Evolutionary conservation across 192 early-diverging fungal species (phyloP).

Genomic region (Umbelopsis isabellina): DNA sequence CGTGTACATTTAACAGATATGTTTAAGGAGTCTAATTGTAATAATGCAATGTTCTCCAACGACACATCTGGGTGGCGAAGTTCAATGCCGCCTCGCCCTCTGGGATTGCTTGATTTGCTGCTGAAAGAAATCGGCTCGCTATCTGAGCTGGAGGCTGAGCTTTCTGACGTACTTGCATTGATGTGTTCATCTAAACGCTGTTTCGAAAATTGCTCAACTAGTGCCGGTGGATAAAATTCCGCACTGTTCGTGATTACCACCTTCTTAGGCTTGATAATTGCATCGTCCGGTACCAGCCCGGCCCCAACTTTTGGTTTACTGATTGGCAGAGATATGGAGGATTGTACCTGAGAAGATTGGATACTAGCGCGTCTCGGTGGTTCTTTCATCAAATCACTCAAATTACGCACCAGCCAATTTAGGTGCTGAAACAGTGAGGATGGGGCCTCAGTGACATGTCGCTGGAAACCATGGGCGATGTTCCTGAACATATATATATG

Average conservation of each 20-base stretch:
- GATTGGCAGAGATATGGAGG: not conserved
- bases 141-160: constrained; percentile 4
- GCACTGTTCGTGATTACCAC: not conserved
- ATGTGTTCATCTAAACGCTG: not conserved
- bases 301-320: not conserved
- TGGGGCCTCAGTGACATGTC: not conserved
- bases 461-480: not conserved
- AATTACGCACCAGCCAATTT: constrained; percentile 17
- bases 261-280: not conserved
- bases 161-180: not conserved
- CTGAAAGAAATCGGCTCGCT: constrained; percentile 3
- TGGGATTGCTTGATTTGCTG: not conserved
- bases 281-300: not conserved
- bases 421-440: constrained; percentile 8
- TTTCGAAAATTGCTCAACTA: not conserved
- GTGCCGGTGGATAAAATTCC: not conserved
- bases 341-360: not conserved
- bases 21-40: not conserved
- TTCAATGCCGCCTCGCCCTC: constrained; percentile 2
- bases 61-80: constrained; percentile 11
- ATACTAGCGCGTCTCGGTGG: not conserved
- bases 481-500: not conserved
- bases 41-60: constrained; percentile 7
- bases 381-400: constrained; percentile 5
- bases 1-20: constrained; percentile 5